A percentile compares a stretch with the other conserved stretches of the same genome.
phyloP scores from a whole-genome alignment of 1,284 basidiomycete genomes.

The Puccinia sorghi region DNA sequence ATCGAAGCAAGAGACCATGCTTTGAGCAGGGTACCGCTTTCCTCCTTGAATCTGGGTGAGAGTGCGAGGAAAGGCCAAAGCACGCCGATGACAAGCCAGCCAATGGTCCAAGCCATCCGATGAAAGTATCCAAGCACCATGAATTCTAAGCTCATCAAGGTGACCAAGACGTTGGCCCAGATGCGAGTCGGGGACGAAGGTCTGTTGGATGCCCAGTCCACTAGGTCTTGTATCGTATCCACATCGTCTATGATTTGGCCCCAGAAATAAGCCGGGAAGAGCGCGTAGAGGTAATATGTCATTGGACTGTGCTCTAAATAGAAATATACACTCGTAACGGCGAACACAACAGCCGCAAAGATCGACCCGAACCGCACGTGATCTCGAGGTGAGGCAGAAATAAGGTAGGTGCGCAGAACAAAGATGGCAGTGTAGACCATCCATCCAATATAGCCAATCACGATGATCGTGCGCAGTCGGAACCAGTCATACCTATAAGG shows the following conservation, averaged over 20 bases:
- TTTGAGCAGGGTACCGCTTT: conserved; percentile 57
- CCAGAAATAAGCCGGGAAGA: conserved; percentile 75
- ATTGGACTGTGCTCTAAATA: conserved; percentile 68
- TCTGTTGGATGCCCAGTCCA: background rate
- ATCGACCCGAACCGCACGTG: conserved; percentile 59
- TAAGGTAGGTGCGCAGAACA: conserved; percentile 53
- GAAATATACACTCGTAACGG: conserved; percentile 64
- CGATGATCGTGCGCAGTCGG: conserved; percentile 71
- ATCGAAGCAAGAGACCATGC: conserved; percentile 66
- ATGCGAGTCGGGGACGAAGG: conserved; percentile 3
- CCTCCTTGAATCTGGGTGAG: conserved; percentile 58
- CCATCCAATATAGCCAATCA: conserved; percentile 75
- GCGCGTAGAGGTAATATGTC: conserved; percentile 75
- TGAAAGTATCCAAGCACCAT: conserved; percentile 69
- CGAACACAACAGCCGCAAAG: conserved; percentile 52
- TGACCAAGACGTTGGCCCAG: conserved; percentile 29
- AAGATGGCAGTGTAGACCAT: conserved; percentile 59
- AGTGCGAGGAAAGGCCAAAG: conserved; percentile 68
- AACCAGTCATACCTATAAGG: conserved; percentile 69
- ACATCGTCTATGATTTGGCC: conserved; percentile 49
- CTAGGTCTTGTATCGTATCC: conserved; percentile 34
- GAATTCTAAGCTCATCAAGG: conserved; percentile 62
- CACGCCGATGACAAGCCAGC: conserved; percentile 68
- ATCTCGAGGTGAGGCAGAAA: conserved; percentile 58
- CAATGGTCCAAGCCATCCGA: conserved; percentile 71